Evolutionary conservation across 163 green algal species (phyloP), one percentile per base, ranked within the genome.

Genomic region (Trebouxiophyceae sp.): DNA sequence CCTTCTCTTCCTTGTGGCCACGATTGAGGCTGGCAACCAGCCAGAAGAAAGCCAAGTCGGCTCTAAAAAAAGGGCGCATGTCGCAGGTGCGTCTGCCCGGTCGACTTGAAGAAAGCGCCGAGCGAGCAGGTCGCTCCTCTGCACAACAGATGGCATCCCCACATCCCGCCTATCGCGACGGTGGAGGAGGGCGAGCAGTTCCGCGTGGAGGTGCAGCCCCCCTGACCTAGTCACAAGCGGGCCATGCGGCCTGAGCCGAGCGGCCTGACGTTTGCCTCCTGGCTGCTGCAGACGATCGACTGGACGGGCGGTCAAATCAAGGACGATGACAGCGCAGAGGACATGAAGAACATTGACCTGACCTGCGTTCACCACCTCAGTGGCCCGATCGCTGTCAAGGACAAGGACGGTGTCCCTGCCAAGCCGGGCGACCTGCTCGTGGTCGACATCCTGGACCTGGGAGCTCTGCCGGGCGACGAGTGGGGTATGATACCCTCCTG

Each of bases 61-160:
- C n/a, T n/a, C n/a, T n/a, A n/a, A n/a, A n/a, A n/a, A n/a, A n/a
- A n/a, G n/a, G n/a, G n/a, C n/a, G n/a, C n/a, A n/a, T n/a, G n/a
- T 50, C 16, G 39, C 39, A 50, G 39, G 39, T n/a, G 12, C 12
- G 39, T 50, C 12, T 84, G 59, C 65, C 55, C 22, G 19, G 71
- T 90, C 3, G 84, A 90, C 45, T 30, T 69, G 2, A 73, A 46
- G 24, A 89, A 86, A 67, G 47, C 57, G 6, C 34, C 80, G 1
- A 78, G 65, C 63, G 84, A 89, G 45, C 84, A 89, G 74, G 66
- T 75, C 22, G 70, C 61, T 54, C 71, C 72, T 6, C 72, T 84
- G 32, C 84, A 91, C 73, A 91, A 91, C 75, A 66, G 84, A 8
- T 91, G 84, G 84, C 84, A 91, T 47, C 84, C 84, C 20, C 82